A percentile compares a stretch with the other conserved stretches of the same genome.
Evolutionary conservation across 2,329 filamentous ascomycete genomes (phyloP).

Genomic region (Trichoderma atroviride): DNA sequence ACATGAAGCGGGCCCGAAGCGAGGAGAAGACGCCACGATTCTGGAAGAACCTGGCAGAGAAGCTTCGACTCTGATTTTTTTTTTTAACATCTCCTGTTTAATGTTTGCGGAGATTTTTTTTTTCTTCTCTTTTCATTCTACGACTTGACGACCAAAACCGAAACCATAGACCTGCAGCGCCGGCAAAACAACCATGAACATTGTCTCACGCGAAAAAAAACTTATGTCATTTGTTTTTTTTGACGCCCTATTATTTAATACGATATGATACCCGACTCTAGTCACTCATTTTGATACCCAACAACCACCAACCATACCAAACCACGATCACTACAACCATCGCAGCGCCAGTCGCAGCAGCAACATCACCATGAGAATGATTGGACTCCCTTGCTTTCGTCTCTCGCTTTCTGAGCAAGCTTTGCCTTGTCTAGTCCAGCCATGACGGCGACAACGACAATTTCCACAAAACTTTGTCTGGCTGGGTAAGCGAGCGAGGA

Average conservation of each 20-base stretch:
- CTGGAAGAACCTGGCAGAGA: constrained; percentile 53
- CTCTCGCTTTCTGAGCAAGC: neutral
- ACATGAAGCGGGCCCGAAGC: constrained; percentile 52
- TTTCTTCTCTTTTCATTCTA: constrained; percentile 8
- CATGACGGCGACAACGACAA: neutral
- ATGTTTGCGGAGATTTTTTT: neutral
- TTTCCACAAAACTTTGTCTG: neutral
- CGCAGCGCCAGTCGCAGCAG: neutral
- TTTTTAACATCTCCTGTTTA: neutral
- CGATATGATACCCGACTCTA: constrained; percentile 28
- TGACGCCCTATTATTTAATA: constrained; percentile 26
- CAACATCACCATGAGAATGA: neutral
- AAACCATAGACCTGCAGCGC: constrained; percentile 47
- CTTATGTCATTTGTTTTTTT: neutral
- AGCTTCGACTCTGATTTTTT: constrained; percentile 41
- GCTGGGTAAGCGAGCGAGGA: neutral
- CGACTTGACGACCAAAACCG: constrained; percentile 42
- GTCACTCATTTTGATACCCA: constrained; percentile 23
- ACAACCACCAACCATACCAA: neutral
- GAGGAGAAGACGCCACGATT: constrained; percentile 52
- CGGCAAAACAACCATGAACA: constrained; percentile 20
- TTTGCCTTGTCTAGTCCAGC: neutral
- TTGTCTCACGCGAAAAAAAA: constrained; percentile 21
- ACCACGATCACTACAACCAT: neutral
- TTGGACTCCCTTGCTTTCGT: neutral